Percentiles rank a stretch among this genome's conserved stretches.
Conservation (phyloP, 2,329 filamentous ascomycete species). For the Apiospora malaysiana region DNA sequence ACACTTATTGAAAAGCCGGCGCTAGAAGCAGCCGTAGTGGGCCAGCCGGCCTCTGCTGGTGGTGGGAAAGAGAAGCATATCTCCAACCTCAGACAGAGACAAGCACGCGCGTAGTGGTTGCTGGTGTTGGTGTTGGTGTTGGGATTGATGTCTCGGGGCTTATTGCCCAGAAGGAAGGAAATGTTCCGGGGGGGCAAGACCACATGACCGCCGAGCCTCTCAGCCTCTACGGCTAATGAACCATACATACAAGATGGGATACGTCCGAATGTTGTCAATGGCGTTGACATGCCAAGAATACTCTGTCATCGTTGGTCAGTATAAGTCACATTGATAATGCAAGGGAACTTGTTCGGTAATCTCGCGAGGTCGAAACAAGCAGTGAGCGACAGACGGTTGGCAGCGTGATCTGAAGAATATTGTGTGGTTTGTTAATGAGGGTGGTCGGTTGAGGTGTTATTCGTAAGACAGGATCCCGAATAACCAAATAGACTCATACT, state of each 20-base stretch:
- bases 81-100: neutral
- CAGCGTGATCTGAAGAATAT: neutral
- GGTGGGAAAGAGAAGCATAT: neutral
- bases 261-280: neutral
- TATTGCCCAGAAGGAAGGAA: neutral
- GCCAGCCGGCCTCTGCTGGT: neutral
- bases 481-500: neutral
- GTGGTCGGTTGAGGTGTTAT: neutral
- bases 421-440: neutral
- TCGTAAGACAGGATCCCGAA: neutral
- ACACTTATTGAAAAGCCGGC: neutral
- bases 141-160: neutral
- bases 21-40: neutral
- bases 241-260: neutral
- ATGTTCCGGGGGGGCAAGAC: neutral
- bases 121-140: neutral
- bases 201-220: conserved; percentile 9
- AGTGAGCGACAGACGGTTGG: neutral
- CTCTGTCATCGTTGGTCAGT: neutral
- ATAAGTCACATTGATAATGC: conserved; percentile 1
- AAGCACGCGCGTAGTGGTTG: neutral
- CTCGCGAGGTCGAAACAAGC: neutral
- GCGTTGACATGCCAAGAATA: neutral
- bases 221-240: neutral
- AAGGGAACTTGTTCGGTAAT: neutral